phyloP scores from a whole-genome alignment of 106 monocot genomes.

The Gastrodia elata region DNA sequence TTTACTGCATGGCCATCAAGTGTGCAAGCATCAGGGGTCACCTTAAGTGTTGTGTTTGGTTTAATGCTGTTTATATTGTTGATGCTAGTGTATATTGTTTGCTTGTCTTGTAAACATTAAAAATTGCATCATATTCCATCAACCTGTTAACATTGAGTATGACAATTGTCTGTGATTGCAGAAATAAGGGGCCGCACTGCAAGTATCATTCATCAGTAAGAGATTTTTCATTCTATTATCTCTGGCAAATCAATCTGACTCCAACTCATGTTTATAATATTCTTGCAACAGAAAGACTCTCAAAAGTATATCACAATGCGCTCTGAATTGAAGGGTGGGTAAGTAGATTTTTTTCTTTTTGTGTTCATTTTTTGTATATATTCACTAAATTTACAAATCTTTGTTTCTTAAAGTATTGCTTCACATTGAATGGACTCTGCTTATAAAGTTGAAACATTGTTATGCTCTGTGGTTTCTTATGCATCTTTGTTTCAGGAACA shows the following conservation, averaged over 20 bases:
- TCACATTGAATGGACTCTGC: constrained; percentile 1
- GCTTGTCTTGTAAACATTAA: not conserved
- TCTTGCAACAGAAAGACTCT: constrained; percentile 36
- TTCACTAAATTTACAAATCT: not conserved
- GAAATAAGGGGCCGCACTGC: constrained; percentile 56
- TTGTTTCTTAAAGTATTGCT: not conserved
- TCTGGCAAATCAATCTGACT: not conserved
- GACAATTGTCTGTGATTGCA: constrained; percentile 31
- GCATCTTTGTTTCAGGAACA: constrained; percentile 42
- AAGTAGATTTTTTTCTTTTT: constrained; percentile 17
- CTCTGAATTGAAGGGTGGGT: constrained; percentile 94
- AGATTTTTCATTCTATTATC: not conserved
- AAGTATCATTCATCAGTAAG: constrained; percentile 80
- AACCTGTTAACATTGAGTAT: not conserved
- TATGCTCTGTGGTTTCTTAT: not conserved
- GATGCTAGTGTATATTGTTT: not conserved
- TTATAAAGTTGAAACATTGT: constrained; percentile 2
- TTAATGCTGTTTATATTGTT: not conserved
- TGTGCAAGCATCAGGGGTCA: too few relatives aligned
- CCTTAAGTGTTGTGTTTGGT: not conserved
- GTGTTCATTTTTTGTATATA: not conserved
- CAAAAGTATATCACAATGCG: constrained; percentile 58
- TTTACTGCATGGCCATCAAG: too few relatives aligned
- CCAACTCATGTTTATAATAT: not conserved
- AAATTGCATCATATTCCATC: not conserved